Evolutionary conservation across 78 protist species (phyloP), one percentile per base, ranked within the genome.

Genomic region (Polysphondylium violaceum): DNA sequence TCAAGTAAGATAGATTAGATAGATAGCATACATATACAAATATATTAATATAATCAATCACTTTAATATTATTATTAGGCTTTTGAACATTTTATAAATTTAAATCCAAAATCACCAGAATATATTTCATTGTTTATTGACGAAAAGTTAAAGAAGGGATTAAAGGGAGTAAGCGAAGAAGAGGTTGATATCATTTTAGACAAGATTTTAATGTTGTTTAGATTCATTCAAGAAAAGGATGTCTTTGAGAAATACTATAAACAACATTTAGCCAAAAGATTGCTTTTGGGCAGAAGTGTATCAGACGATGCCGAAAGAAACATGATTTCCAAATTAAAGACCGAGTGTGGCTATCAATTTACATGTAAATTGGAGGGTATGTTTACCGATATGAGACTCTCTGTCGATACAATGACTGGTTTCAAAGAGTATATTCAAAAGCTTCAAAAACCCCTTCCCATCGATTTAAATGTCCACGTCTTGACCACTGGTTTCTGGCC

Each of bases 401-500:
- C 97, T 5, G 56, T 25, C 0, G 98, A 96, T 79, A 51, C 86
- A 41, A 95, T 90, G 96, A 79, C 60, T 38, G 89, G 56, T 33
- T 98, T 95, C 60, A 61, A 67, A 41, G 16, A 16, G 27, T 74
- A 68, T 75, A 69, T 69, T 59, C 91, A 83, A 59, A 58, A 23
- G 21, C 17, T 65, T 5, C 35, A 83, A 73, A 69, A 67, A 36
- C 44, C 78, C 38, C 19, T 83, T 14, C 55, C 91, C 25, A 43
- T 96, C 67, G 95, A 92, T 27, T 56, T 97, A 41, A 64, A 53
- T 73, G 98, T 97, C 6, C 69, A 91, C 33, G 98, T 98, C 14
- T 87, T 98, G 35, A 97, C 98, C 6, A 95, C 97, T 23, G 98
- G 98, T 19, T 97, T 51, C 69, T 98, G 99, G 99, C 99, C 97